Evolutionary conservation across 1,139 yeast species (phyloP).

Genomic region (Protomyces inouyei): DNA sequence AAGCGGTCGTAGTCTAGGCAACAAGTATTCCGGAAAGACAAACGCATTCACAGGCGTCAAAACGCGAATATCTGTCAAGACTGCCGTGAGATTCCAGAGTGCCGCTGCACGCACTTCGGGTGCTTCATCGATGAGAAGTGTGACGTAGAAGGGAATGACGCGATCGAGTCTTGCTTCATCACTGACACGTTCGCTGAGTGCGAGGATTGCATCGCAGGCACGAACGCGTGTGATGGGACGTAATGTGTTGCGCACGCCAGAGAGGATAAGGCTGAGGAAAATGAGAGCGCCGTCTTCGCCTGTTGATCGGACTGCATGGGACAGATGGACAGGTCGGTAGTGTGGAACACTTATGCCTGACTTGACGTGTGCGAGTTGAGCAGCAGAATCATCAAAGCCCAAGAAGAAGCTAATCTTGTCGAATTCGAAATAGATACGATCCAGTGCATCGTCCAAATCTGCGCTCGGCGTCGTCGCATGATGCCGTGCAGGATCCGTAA

Average conservation of each 20-base stretch:
- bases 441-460: conserved; percentile 57
- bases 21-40: conserved; percentile 28
- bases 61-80: conserved; percentile 36
- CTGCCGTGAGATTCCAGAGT: conserved; percentile 45
- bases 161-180: conserved; percentile 86
- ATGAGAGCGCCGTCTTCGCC: conserved; percentile 51
- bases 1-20: conserved; percentile 59
- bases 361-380: conserved; percentile 2
- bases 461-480: conserved; percentile 38
- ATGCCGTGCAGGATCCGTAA: conserved; percentile 40
- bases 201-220: conserved; percentile 72
- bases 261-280: conserved; percentile 57
- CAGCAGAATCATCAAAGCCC: conserved; percentile 29
- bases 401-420: conserved; percentile 34
- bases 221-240: conserved; percentile 59
- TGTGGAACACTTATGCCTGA: conserved; percentile 32
- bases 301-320: conserved; percentile 42
- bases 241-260: conserved; percentile 60
- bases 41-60: conserved; percentile 17
- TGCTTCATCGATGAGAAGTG: conserved; percentile 51
- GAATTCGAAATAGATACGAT: conserved; percentile 50
- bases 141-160: conserved; percentile 70
- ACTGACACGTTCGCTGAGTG: conserved; percentile 66
- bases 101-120: conserved; percentile 54
- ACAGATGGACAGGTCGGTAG: conserved; percentile 35